A percentile compares a stretch with the other conserved stretches of the same genome.
phyloP scores from a whole-genome alignment of 208 protist species.

The Vickermania spadyakhi region DNA sequence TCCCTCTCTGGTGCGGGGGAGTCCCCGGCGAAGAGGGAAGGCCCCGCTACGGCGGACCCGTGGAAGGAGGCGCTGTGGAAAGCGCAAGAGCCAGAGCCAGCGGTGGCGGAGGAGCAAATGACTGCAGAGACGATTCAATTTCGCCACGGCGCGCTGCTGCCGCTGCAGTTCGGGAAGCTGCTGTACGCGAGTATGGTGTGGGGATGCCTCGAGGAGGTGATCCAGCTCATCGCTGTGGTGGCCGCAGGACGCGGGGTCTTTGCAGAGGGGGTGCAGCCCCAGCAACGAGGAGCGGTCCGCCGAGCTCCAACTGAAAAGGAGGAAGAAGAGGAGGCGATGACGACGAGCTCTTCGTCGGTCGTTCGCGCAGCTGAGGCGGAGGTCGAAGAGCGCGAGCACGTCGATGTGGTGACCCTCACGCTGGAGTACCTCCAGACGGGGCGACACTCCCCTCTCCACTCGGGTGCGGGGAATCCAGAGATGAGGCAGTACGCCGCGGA shows the following conservation, averaged over 20 bases:
- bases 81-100: no score
- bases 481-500: neutral
- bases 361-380: neutral
- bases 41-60: no score
- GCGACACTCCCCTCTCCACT: no score
- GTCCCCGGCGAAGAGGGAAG: neutral
- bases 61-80: no score
- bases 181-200: slow-evolving; percentile 48
- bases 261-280: neutral
- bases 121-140: neutral
- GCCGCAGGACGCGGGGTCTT: slow-evolving; percentile 1
- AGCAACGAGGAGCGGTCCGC: neutral
- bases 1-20: neutral
- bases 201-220: slow-evolving; percentile 13
- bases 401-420: slow-evolving; percentile 15
- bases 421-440: neutral
- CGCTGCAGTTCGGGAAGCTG: slow-evolving; percentile 64
- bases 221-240: slow-evolving; percentile 14
- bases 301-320: no score
- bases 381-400: neutral
- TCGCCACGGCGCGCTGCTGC: slow-evolving; percentile 12
- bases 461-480: no score
- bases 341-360: neutral
- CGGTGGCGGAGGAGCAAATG: no score
- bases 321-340: neutral